These are phyloP conservation scores for Pichia paraexigua DNA, from an alignment of 805 yeast species.

Conservation along the genomic window DNA sequence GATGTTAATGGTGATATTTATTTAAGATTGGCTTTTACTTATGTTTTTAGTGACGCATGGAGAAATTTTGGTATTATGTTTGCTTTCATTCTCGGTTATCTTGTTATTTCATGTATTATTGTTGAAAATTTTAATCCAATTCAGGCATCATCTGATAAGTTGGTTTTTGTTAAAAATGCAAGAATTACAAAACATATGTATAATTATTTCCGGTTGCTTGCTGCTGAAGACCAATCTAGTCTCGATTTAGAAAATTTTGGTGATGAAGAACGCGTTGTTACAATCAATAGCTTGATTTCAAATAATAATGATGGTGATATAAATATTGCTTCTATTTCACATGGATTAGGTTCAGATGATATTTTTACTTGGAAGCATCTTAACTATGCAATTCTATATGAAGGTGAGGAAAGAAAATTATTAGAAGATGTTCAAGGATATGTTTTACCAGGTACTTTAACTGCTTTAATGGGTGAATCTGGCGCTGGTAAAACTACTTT, in stretches of 20 bases:
- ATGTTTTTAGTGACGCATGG: slow-evolving; percentile 59
- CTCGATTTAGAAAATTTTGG: slow-evolving; percentile 24
- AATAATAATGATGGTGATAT: slow-evolving; percentile 25
- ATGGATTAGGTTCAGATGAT: slow-evolving; percentile 34
- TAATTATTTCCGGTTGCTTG: slow-evolving; percentile 12
- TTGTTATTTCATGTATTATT: slow-evolving; percentile 23
- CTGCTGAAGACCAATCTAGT: slow-evolving; percentile 14
- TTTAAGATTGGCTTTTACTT: slow-evolving; percentile 37
- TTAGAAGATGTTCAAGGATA: slow-evolving; percentile 39
- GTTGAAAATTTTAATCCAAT: slow-evolving; percentile 26
- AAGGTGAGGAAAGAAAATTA: slow-evolving; percentile 32
- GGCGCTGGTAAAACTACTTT: slow-evolving; percentile 61
- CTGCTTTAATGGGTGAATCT: slow-evolving; percentile 58
- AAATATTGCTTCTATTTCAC: slow-evolving; percentile 12
- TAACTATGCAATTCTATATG: slow-evolving; percentile 46
- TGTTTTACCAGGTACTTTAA: slow-evolving; percentile 46
- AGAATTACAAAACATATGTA: slow-evolving; percentile 17
- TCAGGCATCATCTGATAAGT: slow-evolving; percentile 27
- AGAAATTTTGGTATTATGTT: slow-evolving; percentile 59
- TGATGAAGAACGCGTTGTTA: slow-evolving; percentile 1
- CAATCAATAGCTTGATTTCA: background rate
- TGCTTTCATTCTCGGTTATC: slow-evolving; percentile 35
- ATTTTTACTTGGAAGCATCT: slow-evolving; percentile 58
- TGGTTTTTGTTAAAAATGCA: slow-evolving; percentile 24
- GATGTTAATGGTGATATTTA: slow-evolving; percentile 48